These are phyloP conservation scores for Hirsutella rhossiliensis DNA, from an alignment of 2,329 filamentous ascomycete genomes.

Conservation along the genomic window DNA sequence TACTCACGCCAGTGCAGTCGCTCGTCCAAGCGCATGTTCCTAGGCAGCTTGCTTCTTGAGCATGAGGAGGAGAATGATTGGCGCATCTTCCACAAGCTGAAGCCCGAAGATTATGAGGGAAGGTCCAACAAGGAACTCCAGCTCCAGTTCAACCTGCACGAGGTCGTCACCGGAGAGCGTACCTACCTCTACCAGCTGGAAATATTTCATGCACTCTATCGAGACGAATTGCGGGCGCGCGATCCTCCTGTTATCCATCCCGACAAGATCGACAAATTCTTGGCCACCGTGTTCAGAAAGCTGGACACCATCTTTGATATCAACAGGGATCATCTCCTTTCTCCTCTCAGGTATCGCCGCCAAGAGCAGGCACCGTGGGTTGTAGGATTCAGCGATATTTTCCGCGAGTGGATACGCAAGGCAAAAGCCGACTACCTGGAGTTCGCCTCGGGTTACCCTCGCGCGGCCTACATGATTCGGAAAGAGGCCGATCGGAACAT, in stretches of 20 bases:
- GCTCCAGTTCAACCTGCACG: constrained; percentile 86
- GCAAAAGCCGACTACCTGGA: constrained; percentile 81
- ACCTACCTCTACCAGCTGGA: constrained; percentile 81
- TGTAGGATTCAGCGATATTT: constrained; percentile 87
- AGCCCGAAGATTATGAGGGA: constrained; percentile 59
- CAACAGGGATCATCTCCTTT: constrained; percentile 84
- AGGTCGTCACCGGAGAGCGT: constrained; percentile 90
- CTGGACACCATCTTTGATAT: constrained; percentile 78
- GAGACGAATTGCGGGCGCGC: constrained; percentile 61
- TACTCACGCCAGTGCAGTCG: constrained; percentile 91
- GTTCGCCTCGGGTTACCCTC: constrained; percentile 79
- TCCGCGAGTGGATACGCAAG: constrained; percentile 96
- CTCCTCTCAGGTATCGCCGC: constrained; percentile 92
- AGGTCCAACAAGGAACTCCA: constrained; percentile 80
- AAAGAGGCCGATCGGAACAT: constrained; percentile 77
- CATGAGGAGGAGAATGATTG: constrained; percentile 69
- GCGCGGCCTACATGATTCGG: constrained; percentile 70
- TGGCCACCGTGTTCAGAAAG: constrained; percentile 80
- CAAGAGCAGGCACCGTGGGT: constrained; percentile 96
- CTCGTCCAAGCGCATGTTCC: constrained; percentile 86
- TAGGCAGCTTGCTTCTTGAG: constrained; percentile 61
- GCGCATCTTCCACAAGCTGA: constrained; percentile 79
- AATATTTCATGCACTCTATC: constrained; percentile 73
- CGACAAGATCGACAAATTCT: constrained; percentile 66
- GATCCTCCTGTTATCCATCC: constrained; percentile 73